Base-by-base conservation (phyloP, 1,284 basidiomycete species). In the Anthracocystis setariae region DNA sequence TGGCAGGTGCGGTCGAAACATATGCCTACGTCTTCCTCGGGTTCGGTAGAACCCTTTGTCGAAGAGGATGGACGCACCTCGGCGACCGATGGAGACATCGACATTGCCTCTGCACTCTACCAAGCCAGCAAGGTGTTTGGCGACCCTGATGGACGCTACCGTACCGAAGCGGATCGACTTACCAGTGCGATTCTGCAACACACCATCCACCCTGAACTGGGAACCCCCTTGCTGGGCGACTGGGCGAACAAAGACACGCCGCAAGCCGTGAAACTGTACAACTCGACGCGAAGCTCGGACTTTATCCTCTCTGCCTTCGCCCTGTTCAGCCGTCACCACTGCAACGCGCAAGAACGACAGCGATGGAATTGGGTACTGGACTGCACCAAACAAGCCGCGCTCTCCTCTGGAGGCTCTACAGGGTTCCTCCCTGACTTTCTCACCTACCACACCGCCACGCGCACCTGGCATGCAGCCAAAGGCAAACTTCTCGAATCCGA, bases 21-120 rank as follows among this genome's bases (percentile, higher is more conserved):
- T 7, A 51, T 40, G 21, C 62, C 62, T 0, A 38, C 63, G 42
- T 55, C 52, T 5, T 10, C 38, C 20, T 27, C 44, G 5, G 52
- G 38, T 13, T 15, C 10, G 39, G 70, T 42, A 29, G 33, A 40
- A 40, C 74, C 43, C 1, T 80, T 69, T 46, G 71, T 74, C 13
- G 73, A 64, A 10, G 68, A 76, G 15, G 78, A 80, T 23, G 78
- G 75, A 0, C 32, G 48, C 15, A 74, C 71, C 1, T 70, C 60
- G 9, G 78, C 78, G 5, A 80, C 78, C 3, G 78, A 80, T 50
- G 78, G 78, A 38, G 78, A 80, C 44, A 65, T 80, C 27, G 78
- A 80, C 51, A 79, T 80, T 42, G 78, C 78, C 3, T 72, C 73
- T 0, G 55, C 77, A 7, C 74, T 80, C 3, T 77, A 77, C 42